Conservation (phyloP, 768 basidiomycete genomes). For the Boletus speciosus region DNA sequence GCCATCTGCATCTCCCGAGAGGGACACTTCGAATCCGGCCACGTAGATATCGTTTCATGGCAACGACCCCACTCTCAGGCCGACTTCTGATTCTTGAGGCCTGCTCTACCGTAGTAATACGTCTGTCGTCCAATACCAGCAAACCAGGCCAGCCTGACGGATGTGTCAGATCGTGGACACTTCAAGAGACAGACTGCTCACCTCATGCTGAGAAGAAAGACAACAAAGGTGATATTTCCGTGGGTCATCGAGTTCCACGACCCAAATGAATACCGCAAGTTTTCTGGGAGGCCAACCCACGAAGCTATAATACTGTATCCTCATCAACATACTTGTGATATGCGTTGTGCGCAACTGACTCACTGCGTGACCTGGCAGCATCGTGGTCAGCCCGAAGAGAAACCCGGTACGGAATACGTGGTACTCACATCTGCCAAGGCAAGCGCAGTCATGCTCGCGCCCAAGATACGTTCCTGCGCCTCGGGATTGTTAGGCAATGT, state of each 20-base stretch:
- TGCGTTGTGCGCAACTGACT: conserved; percentile 19
- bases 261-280: conserved; percentile 46
- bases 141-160: conserved; percentile 52
- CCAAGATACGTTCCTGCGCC: conserved; percentile 67
- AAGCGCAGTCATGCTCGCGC: conserved; percentile 57
- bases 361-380: conserved; percentile 56
- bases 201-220: conserved; percentile 57
- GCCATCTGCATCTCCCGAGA: background rate
- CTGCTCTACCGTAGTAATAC: conserved; percentile 37
- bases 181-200: conserved; percentile 22
- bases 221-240: conserved; percentile 67
- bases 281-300: conserved; percentile 53
- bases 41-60: background rate
- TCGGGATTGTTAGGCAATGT: conserved; percentile 51
- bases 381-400: background rate
- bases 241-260: conserved; percentile 73
- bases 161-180: conserved; percentile 5
- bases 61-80: conserved; percentile 1
- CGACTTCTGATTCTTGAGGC: conserved; percentile 12
- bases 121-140: conserved; percentile 45
- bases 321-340: background rate
- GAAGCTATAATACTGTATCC: conserved; percentile 52
- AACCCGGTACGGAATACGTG: background rate
- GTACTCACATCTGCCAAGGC: conserved; percentile 66
- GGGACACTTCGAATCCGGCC: background rate